Base-by-base conservation (phyloP, 2,329 filamentous ascomycete genomes). In the Apiospora saccharicola region DNA sequence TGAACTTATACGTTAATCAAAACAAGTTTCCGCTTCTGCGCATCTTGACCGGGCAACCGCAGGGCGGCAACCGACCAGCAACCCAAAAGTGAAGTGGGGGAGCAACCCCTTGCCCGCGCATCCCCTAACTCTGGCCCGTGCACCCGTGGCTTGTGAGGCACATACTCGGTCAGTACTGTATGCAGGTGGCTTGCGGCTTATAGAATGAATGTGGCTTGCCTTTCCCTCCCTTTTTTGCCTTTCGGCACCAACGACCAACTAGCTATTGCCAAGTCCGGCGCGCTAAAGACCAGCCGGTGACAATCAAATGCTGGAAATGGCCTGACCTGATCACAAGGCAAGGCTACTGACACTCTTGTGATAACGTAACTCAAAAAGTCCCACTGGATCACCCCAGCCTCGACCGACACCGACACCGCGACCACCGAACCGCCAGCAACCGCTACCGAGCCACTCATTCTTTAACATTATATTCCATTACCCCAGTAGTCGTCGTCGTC, bases 311-410 rank as follows among this genome's bases (percentile, higher is more conserved):
- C 46, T 22, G 19, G 7, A 24, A 51, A 51, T 51, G 47, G 53
- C 53, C 30, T 64, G 57, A 37, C 22, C 57, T n/a, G 30, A 64
- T 64, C 57, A n/a, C 57, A 64, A 61, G 57, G 30, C 57, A 64
- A 64, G 57, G 57, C 57, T 64, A 64, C 34, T 41, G 34, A 41
- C 34, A 41, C 57, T 64, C 57, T 64, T 41, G 57, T 41, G 57
- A 64, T 64, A 64, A 41, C 57, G 57, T 64, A 64, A 41, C 57
- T 64, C 34, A 64, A 64, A 64, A 64, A 64, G 57, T 64, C 19
- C 34, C 57, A 13, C 57, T 64, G 34, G 34, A 64, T 41, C 19
- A 41, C 34, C 30, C 34, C 53, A 61, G 53, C 53, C 53, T 61
- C 30, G 53, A 61, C 53, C 30, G 53, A 34, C 26, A 53, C n/a